Evolutionary conservation across 2,329 filamentous ascomycete genomes (phyloP).

Genomic region (Berkeleyomyces basicola): DNA sequence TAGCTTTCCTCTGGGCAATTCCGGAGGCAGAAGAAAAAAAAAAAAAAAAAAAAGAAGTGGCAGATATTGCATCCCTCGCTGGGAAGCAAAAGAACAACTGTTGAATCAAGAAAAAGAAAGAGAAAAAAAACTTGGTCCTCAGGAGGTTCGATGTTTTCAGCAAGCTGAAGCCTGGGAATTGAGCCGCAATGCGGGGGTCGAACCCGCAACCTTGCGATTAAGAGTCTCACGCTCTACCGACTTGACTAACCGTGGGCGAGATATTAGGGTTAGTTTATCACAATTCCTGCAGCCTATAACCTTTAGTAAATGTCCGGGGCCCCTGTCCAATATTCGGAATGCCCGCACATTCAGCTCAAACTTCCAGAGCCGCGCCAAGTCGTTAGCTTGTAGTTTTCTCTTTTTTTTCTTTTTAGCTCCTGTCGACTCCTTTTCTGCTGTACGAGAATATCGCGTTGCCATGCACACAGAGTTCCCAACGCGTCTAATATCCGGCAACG

Average conservation of each 20-base stretch:
- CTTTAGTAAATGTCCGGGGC: rapidly evolving
- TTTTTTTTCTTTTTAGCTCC: too few relatives aligned
- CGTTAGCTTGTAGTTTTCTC: too few relatives aligned
- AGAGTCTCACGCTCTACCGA: conserved; percentile 61
- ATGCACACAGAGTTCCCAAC: too few relatives aligned
- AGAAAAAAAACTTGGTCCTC: background rate
- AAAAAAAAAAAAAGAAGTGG: background rate
- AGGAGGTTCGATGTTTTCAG: conserved; percentile 12
- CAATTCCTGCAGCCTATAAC: background rate
- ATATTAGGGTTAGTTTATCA: background rate
- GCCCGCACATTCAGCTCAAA: background rate
- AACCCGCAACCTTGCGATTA: conserved; percentile 31
- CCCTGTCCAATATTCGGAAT: background rate
- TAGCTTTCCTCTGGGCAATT: background rate
- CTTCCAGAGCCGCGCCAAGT: background rate
- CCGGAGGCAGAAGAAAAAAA: background rate
- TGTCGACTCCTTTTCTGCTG: background rate
- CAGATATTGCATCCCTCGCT: too few relatives aligned
- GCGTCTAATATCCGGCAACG: background rate
- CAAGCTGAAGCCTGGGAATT: conserved; percentile 14
- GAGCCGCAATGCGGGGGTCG: conserved; percentile 22
- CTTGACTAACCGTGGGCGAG: conserved; percentile 46
- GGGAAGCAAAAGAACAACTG: too few relatives aligned
- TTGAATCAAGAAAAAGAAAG: too few relatives aligned
- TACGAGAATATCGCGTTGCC: background rate